Base-by-base conservation (phyloP, 306 rosid species). In the Elaeagnus macrophylla region DNA sequence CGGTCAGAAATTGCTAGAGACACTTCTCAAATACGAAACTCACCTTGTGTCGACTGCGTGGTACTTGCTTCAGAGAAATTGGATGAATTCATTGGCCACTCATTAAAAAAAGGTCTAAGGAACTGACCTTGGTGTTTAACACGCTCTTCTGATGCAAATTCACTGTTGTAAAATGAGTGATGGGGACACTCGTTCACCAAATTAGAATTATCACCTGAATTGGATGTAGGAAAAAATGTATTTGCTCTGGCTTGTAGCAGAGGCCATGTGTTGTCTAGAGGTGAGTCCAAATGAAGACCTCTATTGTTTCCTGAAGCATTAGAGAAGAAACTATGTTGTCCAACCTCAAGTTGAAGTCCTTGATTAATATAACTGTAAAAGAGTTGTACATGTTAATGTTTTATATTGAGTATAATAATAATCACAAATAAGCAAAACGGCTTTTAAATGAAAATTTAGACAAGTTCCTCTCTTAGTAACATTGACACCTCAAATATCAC, bases 271-370 rank as follows among this genome's bases (percentile, higher is more conserved):
- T 15, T 57, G 59, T 75, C 80, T 10, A 61, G 45, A 13, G 54
- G 58, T 9, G 76, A 56, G 37, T 70, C 76, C 69, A 70, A 56
- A 40, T 56, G 76, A 16, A 56, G 63, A 57, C 53, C 64, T 60
- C 67, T 61, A 61, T 63, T 65, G 69, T 72, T 65, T 37, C 80
- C 80, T 12, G 80, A 70, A 19, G 69, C 72, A 19, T 69, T 63
- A 20, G 76, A 60, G 49, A 75, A 65, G 66, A 75, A 75, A 61
- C 72, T 75, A 42, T 75, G 80, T 60, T 69, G 76, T n/a, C 80
- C 76, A 9, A 55, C 64, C 53, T 61, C 80, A 10, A 72, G 59
- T 61, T 72, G 69, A 35, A 60, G 62, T 55, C 80, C 80, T 67
- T 66, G 80, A n/a, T n/a, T n/a, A 19, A 66, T 64, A 63, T 75